Evolutionary conservation across 2,329 filamentous ascomycete species (phyloP).

Genomic region (Ustilaginoidea virens): DNA sequence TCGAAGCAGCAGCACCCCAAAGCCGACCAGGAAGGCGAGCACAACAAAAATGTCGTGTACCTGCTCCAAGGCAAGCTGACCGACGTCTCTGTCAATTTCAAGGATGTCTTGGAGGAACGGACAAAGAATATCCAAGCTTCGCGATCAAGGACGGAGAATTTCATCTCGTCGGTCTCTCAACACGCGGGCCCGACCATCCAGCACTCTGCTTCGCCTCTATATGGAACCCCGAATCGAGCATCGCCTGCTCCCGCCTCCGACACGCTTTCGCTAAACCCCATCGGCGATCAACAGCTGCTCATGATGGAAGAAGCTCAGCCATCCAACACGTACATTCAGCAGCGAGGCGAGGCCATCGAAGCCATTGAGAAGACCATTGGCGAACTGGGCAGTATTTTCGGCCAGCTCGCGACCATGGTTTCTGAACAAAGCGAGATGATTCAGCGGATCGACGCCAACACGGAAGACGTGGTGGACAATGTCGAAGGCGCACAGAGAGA

Average conservation of each 20-base stretch:
- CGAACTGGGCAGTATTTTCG: conserved; percentile 81
- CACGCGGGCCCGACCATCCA: conserved; percentile 53
- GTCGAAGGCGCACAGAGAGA: conserved; percentile 94
- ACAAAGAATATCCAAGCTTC: conserved; percentile 98
- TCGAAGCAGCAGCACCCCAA: conserved; percentile 63
- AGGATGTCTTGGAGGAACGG: conserved; percentile 87
- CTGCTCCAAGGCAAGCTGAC: conserved; percentile 83
- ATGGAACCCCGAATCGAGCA: conserved; percentile 58
- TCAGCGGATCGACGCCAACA: conserved; percentile 91
- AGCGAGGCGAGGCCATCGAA: conserved; percentile 89
- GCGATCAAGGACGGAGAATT: conserved; percentile 84
- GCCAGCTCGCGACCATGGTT: conserved; percentile 91
- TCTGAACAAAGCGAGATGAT: conserved; percentile 97
- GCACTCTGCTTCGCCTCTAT: conserved; percentile 72
- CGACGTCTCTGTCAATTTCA: conserved; percentile 89
- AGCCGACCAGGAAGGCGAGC: conserved; percentile 73
- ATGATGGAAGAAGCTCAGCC: conserved; percentile 85
- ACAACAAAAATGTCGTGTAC: conserved; percentile 94
- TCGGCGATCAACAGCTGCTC: conserved; percentile 72
- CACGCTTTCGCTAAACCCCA: conserved; percentile 67
- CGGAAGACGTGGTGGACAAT: conserved; percentile 94
- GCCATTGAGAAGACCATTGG: conserved; percentile 91
- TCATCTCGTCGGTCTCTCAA: conserved; percentile 77
- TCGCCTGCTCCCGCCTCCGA: conserved; percentile 55
- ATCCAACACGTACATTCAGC: conserved; percentile 78